phyloP scores from a whole-genome alignment of 2,329 filamentous ascomycete genomes.

The Neonectria sp. region DNA sequence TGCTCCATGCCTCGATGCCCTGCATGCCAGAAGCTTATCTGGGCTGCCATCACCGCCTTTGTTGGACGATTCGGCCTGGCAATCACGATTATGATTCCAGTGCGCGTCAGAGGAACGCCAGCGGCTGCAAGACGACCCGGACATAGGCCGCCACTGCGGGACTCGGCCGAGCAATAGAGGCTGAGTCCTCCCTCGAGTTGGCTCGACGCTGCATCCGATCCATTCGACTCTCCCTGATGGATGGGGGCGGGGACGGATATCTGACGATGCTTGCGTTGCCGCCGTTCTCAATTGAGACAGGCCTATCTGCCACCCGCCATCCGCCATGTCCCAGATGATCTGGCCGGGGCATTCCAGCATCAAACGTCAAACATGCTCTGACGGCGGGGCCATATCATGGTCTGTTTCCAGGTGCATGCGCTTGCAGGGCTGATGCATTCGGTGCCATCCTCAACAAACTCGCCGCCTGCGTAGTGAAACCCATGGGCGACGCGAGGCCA shows the following conservation, averaged over 20 bases:
- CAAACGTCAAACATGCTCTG: conserved; percentile 11
- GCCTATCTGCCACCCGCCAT: conserved; percentile 22
- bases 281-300: conserved; percentile 27
- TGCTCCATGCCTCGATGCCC: conserved; percentile 30
- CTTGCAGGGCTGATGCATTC: conserved; percentile 30
- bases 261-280: conserved; percentile 34
- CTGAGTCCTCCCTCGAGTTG: conserved; percentile 11
- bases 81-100: conserved; percentile 30
- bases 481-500: conserved; percentile 29
- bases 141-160: conserved; percentile 30
- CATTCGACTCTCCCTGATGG: conserved; percentile 11
- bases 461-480: conserved; percentile 25
- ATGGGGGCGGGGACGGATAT: conserved; percentile 25
- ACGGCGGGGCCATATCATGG: conserved; percentile 31
- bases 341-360: conserved; percentile 33
- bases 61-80: conserved; percentile 37
- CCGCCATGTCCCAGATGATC: conserved; percentile 17
- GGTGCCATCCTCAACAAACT: conserved; percentile 36
- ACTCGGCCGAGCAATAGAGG: conserved; percentile 30
- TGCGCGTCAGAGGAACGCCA: conserved; percentile 10
- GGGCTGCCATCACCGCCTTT: conserved; percentile 43
- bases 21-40: conserved; percentile 28
- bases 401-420: conserved; percentile 30
- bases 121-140: conserved; percentile 10
- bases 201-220: conserved; percentile 11